Conservation (phyloP, 176 grass and related monocot genomes). For the Paspalum notatum region DNA sequence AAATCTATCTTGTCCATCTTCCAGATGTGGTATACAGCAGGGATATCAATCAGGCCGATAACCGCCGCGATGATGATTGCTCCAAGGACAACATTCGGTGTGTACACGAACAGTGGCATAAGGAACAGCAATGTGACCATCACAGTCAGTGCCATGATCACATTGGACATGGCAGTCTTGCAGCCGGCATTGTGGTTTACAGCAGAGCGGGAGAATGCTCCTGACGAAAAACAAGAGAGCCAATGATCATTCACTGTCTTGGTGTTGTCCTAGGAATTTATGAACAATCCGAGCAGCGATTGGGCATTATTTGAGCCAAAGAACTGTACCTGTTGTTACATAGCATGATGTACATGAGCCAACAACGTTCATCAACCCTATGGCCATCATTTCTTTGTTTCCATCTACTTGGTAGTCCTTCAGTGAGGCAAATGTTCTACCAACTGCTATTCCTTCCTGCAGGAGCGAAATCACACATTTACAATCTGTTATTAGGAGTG, state of each 20-base stretch:
- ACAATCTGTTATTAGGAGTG: not conserved
- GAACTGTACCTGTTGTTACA: slow-evolving; percentile 71
- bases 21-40: slow-evolving; percentile 75
- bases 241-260: not conserved
- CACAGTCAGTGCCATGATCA: slow-evolving; percentile 89
- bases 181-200: slow-evolving; percentile 96
- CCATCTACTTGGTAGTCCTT: slow-evolving; percentile 92
- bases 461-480: slow-evolving; percentile 14
- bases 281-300: not conserved
- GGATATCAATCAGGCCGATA: slow-evolving; percentile 76
- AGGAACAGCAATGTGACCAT: slow-evolving; percentile 89
- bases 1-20: slow-evolving; percentile 99
- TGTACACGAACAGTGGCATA: slow-evolving; percentile 92
- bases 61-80: slow-evolving; percentile 88
- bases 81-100: slow-evolving; percentile 85
- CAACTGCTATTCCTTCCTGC: slow-evolving; percentile 92
- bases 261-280: not conserved
- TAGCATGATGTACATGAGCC: slow-evolving; percentile 99
- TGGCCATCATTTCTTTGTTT: slow-evolving; percentile 99
- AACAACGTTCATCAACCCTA: slow-evolving; percentile 96
- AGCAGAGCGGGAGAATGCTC: slow-evolving; percentile 90
- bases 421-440: slow-evolving; percentile 91
- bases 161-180: slow-evolving; percentile 93
- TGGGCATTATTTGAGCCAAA: not conserved
- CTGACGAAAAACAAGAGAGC: slow-evolving; percentile 38